phyloP scores from a whole-genome alignment of 257 asterid genomes.

The Galeopsis tetrahit region DNA sequence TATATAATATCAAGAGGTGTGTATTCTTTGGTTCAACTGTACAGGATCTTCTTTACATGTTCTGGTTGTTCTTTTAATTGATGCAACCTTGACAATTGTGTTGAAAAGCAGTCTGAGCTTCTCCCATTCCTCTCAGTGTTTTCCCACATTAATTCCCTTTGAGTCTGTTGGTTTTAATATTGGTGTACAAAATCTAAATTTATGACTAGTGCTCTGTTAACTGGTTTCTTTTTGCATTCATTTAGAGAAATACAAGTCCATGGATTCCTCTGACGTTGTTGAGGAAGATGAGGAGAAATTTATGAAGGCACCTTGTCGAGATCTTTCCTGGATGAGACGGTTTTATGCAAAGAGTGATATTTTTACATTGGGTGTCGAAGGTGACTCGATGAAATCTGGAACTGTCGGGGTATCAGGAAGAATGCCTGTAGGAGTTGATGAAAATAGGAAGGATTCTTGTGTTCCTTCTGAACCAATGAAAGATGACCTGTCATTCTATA shows the following conservation, averaged over 20 bases:
- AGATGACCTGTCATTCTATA: conserved; percentile 41
- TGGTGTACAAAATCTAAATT: conserved; percentile 18
- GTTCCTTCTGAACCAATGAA: conserved; percentile 74
- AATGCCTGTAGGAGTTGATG: conserved; percentile 40
- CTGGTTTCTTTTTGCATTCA: conserved; percentile 36
- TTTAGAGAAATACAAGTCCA: conserved; percentile 69
- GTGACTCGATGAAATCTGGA: conserved; percentile 50
- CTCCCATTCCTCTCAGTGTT: conserved; percentile 2
- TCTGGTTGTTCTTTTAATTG: conserved; percentile 23
- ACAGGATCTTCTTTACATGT: conserved; percentile 23
- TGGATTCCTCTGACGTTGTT: conserved; percentile 58
- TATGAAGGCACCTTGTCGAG: conserved; percentile 69
- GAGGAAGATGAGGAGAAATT: conserved; percentile 94
- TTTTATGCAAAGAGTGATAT: conserved; percentile 47
- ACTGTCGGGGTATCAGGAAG: conserved; percentile 47
- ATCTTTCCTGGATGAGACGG: conserved; percentile 59
- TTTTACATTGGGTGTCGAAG: conserved; percentile 43
- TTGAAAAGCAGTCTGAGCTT: conserved; percentile 16
- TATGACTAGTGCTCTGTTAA: conserved; percentile 24
- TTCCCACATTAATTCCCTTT: conserved; percentile 16
- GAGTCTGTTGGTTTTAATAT: conserved; percentile 20
- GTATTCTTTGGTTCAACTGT: conserved; percentile 30
- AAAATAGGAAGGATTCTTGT: conserved; percentile 57
- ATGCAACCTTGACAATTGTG: neutral
- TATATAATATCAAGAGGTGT: conserved; percentile 73